Evolutionary conservation across 495 filamentous ascomycete species (phyloP), one percentile per base, ranked within the genome.

Genomic region (Lophiotrema nucula): DNA sequence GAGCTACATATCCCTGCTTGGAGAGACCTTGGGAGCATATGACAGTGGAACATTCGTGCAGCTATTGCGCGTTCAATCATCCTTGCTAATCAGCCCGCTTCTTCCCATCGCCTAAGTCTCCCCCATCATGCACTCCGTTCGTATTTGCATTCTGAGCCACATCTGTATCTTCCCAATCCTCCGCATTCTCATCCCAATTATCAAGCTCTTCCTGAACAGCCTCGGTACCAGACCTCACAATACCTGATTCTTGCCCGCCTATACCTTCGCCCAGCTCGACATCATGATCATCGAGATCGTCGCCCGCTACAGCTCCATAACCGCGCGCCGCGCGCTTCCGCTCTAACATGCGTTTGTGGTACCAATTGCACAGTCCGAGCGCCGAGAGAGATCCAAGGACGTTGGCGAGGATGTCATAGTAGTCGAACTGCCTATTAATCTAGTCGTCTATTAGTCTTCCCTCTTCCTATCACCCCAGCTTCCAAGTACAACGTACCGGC

Each of bases 281-380:
- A 50, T 83, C 82, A 13, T 74, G 68, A 31, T 79, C 80, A 22
- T 75, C 76, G 1, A 72, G 73, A 6, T 80, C 80, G 25, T 74
- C 73, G 27, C 76, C 79, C 4, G 81, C 77, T 28, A 89, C 83
- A 15, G 83, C 72, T 18, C 78, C 76, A 62, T 95, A 92, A 33
- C 81, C 79, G 59, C 86, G 88, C 39, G 83, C 83, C 67, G 83
- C 75, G 44, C 95, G 81, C 65, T 89, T 89, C 47, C 93, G 79
- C 68, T 97, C 91, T 45, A 98, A 76, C 95, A 97, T 97, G 37
- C 93, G 83, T 56, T 87, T 87, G 73, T 98, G 93, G 60, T 97
- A 98, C 86, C 88, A 90, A 52, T 82, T 83, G 66, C 88, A 92
- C 25, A 95, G 66, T 5, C 79, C 84, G 41, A 97, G 69, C 0